phyloP scores from a whole-genome alignment of 2,329 filamentous ascomycete species.

The Penicillium sp. region DNA sequence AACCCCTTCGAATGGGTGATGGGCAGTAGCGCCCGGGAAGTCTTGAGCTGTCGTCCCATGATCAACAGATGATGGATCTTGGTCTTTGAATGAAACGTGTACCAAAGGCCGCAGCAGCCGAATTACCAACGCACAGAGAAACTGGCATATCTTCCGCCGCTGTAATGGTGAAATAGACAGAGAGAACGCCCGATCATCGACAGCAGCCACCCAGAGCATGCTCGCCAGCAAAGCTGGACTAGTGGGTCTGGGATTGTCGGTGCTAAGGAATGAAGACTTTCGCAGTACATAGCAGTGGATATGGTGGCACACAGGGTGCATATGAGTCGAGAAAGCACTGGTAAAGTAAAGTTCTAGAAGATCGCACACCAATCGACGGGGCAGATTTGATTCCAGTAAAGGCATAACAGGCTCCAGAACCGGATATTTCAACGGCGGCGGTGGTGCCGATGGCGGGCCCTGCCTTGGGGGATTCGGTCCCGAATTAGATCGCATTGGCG shows the following conservation, averaged over 20 bases:
- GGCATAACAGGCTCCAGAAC: constrained; percentile 79
- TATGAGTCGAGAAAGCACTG: constrained; percentile 79
- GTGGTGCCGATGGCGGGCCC: constrained; percentile 47
- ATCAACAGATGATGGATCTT: constrained; percentile 45
- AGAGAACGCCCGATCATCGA: constrained; percentile 84
- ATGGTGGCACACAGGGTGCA: constrained; percentile 88
- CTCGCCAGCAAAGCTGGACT: constrained; percentile 83
- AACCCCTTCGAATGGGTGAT: constrained; percentile 49
- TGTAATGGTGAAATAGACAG: constrained; percentile 79
- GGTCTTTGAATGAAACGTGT: constrained; percentile 60
- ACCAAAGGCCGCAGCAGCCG: constrained; percentile 80
- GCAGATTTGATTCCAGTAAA: constrained; percentile 73
- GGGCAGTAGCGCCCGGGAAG: constrained; percentile 68
- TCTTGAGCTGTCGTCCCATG: constrained; percentile 59
- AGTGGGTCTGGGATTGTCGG: constrained; percentile 72
- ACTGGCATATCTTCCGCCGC: constrained; percentile 80
- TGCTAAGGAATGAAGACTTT: constrained; percentile 79
- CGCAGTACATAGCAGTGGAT: constrained; percentile 85
- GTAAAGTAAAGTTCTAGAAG: constrained; percentile 87
- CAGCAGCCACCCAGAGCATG: constrained; percentile 95
- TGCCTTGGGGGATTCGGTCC: constrained; percentile 56
- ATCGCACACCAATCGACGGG: constrained; percentile 76
- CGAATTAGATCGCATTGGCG: constrained; percentile 40
- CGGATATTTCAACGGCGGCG: constrained; percentile 64
- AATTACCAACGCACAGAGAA: constrained; percentile 79